Evolutionary conservation across 176 grass and related monocot species (phyloP).

Genomic region (Tuctoria greenei): DNA sequence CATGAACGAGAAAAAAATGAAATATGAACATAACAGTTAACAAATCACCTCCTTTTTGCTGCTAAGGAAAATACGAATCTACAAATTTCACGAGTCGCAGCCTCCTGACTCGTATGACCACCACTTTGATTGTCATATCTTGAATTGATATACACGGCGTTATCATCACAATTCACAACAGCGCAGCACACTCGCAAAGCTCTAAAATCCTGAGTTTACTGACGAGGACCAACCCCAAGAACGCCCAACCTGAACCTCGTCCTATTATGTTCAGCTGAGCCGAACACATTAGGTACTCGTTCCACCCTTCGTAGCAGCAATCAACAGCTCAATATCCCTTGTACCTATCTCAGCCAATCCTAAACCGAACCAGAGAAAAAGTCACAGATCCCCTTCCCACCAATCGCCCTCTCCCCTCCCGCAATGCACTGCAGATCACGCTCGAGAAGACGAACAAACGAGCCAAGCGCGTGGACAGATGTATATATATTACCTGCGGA

Average conservation of each 20-base stretch:
- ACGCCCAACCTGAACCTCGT: neutral
- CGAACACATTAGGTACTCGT: neutral
- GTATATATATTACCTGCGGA: slow-evolving; percentile 71
- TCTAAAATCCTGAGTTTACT: slow-evolving; percentile 7
- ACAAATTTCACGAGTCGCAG: neutral
- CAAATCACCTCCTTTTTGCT: neutral
- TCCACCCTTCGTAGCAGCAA: neutral
- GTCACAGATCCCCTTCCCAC: slow-evolving; percentile 38
- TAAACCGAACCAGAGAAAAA: neutral
- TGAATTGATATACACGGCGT: neutral
- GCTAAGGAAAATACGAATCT: neutral
- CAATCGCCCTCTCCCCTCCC: neutral
- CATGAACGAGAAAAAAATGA: neutral
- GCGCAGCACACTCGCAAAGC: neutral
- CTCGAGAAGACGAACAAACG: neutral
- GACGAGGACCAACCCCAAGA: neutral
- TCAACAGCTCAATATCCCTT: neutral
- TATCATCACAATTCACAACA: neutral
- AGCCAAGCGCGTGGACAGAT: neutral
- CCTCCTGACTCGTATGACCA: neutral
- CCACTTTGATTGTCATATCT: neutral
- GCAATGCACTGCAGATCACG: slow-evolving; percentile 30
- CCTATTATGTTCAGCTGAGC: neutral
- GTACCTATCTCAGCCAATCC: slow-evolving; percentile 1
- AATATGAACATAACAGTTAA: neutral